phyloP scores from a whole-genome alignment of 2,329 filamentous ascomycete species.

The Cercospora sp. region DNA sequence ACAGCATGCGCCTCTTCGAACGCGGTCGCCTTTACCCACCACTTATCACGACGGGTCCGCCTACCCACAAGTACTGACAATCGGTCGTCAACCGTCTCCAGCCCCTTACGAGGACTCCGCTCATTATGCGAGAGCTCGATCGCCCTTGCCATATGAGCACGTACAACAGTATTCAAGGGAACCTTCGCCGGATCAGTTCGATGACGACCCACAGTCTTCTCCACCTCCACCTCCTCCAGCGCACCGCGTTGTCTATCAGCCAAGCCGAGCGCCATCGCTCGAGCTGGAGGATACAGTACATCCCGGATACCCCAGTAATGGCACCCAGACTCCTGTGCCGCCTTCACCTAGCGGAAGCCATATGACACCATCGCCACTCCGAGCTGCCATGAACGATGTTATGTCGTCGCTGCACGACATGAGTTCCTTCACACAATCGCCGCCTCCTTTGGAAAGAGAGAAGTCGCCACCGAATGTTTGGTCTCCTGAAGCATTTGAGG shows the following conservation, averaged over 20 bases:
- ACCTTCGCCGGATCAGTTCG: conserved; percentile 21
- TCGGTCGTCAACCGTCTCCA: conserved; percentile 35
- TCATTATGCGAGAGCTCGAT: conserved; percentile 26
- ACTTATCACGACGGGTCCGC: conserved; percentile 40
- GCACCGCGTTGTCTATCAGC: conserved; percentile 61
- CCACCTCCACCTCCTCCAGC: conserved; percentile 85
- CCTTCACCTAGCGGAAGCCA: conserved; percentile 62
- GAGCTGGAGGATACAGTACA: conserved; percentile 32
- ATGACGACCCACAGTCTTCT: conserved; percentile 59
- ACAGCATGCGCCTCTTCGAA: conserved; percentile 37
- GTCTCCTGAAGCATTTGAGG: conserved; percentile 85
- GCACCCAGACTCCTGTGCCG: conserved; percentile 63
- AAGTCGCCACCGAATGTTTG: conserved; percentile 70
- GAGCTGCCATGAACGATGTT: conserved; percentile 96
- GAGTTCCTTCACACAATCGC: conserved; percentile 59
- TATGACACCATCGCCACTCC: conserved; percentile 80
- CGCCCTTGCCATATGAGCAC: conserved; percentile 29
- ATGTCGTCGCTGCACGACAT: conserved; percentile 94
- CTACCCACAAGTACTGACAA: conserved; percentile 36
- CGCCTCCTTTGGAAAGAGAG: conserved; percentile 52
- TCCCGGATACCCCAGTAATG: conserved; percentile 51
- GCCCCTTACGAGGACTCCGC: conserved; percentile 31
- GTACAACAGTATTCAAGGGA: conserved; percentile 28
- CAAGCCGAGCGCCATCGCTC: conserved; percentile 53
- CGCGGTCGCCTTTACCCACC: conserved; percentile 46